Evolutionary conservation across 495 filamentous ascomycete species (phyloP).

Genomic region (Rhizodiscina lignyota): DNA sequence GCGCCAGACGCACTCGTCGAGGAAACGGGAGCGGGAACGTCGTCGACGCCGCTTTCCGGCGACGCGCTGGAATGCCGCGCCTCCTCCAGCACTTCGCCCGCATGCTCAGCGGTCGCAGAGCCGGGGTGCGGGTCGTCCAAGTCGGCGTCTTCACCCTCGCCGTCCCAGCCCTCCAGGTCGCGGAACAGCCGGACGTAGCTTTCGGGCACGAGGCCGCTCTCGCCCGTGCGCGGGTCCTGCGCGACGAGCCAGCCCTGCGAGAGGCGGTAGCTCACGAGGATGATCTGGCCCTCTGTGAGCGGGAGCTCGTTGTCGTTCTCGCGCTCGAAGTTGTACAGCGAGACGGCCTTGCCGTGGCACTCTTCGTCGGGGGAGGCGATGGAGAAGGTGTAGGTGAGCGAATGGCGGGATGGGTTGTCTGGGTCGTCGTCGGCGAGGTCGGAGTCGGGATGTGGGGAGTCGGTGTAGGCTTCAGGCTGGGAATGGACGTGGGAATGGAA

Average conservation of each 20-base stretch:
- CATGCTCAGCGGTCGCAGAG: too few species aligned
- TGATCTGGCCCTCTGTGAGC: constrained; percentile 83
- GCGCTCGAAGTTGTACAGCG: constrained; percentile 81
- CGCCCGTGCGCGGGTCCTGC: constrained; percentile 82
- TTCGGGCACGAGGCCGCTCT: constrained; percentile 83
- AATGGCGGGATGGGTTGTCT: constrained; percentile 45
- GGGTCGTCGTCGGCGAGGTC: constrained; percentile 45
- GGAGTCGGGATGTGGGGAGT: constrained; percentile 20
- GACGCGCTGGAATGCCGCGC: too few species aligned
- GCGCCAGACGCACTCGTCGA: too few species aligned
- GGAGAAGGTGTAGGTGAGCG: constrained; percentile 82
- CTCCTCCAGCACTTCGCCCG: too few species aligned
- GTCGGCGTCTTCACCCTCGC: too few species aligned
- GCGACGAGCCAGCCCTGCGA: constrained; percentile 96
- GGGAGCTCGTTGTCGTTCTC: constrained; percentile 96
- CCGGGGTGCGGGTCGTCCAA: too few species aligned
- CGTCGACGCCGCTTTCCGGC: too few species aligned
- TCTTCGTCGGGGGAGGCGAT: constrained; percentile 93
- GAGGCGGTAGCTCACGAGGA: constrained; percentile 89
- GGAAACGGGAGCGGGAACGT: too few species aligned
- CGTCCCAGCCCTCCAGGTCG: constrained; percentile 76
- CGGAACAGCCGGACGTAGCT: constrained; percentile 88
- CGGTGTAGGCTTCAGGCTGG: background rate
- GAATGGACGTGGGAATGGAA: background rate
- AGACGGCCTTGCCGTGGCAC: constrained; percentile 93